phyloP scores from a whole-genome alignment of 2,329 filamentous ascomycete species.

The Zasmidium citrigriseum region DNA sequence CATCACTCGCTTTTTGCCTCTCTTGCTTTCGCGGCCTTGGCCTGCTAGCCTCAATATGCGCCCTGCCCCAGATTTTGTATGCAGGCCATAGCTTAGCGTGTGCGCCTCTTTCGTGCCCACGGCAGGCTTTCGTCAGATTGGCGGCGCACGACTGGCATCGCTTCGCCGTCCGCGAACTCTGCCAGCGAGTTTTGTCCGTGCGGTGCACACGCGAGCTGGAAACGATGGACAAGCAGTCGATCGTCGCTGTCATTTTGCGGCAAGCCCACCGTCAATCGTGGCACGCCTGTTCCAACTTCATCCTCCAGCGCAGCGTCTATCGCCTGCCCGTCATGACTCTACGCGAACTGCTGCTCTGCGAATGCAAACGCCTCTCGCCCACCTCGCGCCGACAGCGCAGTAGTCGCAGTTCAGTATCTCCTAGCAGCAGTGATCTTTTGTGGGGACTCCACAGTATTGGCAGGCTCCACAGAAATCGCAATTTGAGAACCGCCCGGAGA shows the following conservation, averaged over 20 bases:
- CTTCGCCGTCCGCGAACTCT: not conserved
- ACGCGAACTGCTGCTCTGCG: slow-evolving; percentile 1
- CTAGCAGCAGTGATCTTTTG: not conserved
- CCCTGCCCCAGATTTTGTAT: slow-evolving; percentile 10
- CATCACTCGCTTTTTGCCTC: not conserved
- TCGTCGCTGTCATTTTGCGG: not conserved
- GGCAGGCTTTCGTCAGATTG: not conserved
- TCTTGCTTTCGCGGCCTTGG: not conserved
- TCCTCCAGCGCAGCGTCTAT: not conserved
- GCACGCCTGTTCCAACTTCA: not conserved
- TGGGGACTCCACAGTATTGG: slow-evolving; percentile 2
- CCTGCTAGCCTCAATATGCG: not conserved
- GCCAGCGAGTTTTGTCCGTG: not conserved
- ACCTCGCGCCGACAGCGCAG: not conserved
- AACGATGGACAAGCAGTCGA: not conserved
- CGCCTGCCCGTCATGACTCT: not conserved
- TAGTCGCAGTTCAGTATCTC: too few species aligned
- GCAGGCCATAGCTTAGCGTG: slow-evolving; percentile 9
- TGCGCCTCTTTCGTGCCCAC: slow-evolving; percentile 1
- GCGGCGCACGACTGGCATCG: not conserved
- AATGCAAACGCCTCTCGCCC: slow-evolving; percentile 6
- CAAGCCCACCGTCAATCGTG: not conserved
- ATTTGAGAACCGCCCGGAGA: not conserved
- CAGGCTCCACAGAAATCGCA: too few species aligned
- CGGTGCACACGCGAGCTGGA: not conserved